Conservation (phyloP, 768 basidiomycete species). For the Amanita polypyramis region DNA sequence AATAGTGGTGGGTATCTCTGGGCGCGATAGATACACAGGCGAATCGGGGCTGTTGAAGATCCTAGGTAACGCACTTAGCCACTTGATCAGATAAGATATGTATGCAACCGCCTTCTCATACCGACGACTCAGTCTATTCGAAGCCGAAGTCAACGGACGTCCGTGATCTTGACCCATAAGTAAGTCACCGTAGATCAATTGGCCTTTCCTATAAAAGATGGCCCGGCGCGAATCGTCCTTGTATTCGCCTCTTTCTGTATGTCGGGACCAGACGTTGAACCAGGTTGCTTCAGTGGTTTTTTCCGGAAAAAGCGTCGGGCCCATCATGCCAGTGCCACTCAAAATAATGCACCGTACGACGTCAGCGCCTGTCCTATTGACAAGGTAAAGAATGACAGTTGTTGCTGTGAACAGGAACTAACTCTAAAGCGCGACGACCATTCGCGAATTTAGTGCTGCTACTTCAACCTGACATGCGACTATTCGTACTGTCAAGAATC, state of each 20-base stretch:
- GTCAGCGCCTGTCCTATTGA: neutral
- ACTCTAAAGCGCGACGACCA: neutral
- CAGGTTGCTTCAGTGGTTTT: slow-evolving; percentile 27
- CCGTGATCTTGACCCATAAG: slow-evolving; percentile 3
- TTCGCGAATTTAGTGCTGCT: slow-evolving; percentile 12
- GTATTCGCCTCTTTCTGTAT: slow-evolving; percentile 12
- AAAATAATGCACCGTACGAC: neutral
- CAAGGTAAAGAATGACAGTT: slow-evolving; percentile 7
- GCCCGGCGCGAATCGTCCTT: slow-evolving; percentile 2
- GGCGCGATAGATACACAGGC: slow-evolving; percentile 24
- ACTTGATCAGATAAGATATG: slow-evolving; percentile 4
- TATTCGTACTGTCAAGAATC: slow-evolving; percentile 23
- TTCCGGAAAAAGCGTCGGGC: slow-evolving; percentile 14
- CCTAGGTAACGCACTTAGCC: slow-evolving; percentile 13
- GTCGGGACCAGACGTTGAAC: slow-evolving; percentile 13
- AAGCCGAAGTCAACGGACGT: slow-evolving; percentile 5
- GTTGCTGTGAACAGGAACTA: neutral
- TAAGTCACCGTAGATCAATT: slow-evolving; percentile 1
- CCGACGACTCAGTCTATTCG: neutral
- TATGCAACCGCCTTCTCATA: neutral
- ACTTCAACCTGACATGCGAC: slow-evolving; percentile 32
- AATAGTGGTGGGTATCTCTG: slow-evolving; percentile 33
- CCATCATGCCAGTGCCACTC: slow-evolving; percentile 10
- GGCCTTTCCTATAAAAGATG: neutral
- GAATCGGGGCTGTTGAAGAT: slow-evolving; percentile 31